Evolutionary conservation across 805 yeast genomes (phyloP).

Genomic region (Metschnikowia henanensis): DNA sequence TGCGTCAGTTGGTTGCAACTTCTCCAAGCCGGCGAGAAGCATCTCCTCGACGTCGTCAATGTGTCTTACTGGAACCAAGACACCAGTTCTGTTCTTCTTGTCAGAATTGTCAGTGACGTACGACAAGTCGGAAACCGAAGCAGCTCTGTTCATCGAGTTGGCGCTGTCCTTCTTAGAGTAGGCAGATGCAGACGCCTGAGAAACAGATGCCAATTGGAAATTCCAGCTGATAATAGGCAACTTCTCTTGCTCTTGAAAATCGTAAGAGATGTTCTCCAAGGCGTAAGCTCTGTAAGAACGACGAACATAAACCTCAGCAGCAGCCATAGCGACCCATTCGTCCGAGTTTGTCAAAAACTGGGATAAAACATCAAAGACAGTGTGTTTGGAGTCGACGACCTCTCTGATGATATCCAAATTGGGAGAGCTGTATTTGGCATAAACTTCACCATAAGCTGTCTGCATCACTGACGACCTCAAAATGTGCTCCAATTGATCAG

Average conservation of each 20-base stretch:
- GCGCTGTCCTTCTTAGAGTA: slow-evolving; percentile 46
- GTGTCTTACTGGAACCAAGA: slow-evolving; percentile 76
- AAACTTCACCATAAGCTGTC: slow-evolving; percentile 82
- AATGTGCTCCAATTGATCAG: slow-evolving; percentile 96
- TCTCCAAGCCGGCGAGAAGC: slow-evolving; percentile 71
- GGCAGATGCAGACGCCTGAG: slow-evolving; percentile 73
- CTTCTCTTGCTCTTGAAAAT: slow-evolving; percentile 41
- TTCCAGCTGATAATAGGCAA: slow-evolving; percentile 83
- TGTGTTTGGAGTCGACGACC: slow-evolving; percentile 93
- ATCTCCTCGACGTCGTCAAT: slow-evolving; percentile 90
- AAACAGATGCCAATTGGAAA: slow-evolving; percentile 77
- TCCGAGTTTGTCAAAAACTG: slow-evolving; percentile 86
- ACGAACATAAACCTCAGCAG: slow-evolving; percentile 94
- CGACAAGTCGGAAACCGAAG: slow-evolving; percentile 89
- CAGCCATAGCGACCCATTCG: slow-evolving; percentile 90
- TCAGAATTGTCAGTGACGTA: slow-evolving; percentile 75
- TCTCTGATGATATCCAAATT: slow-evolving; percentile 78
- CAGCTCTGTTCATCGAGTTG: slow-evolving; percentile 68
- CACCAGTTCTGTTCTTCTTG: slow-evolving; percentile 79
- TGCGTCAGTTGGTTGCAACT: slow-evolving; percentile 52
- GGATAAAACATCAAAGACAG: slow-evolving; percentile 92
- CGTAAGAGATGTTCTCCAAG: slow-evolving; percentile 72
- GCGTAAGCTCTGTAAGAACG: slow-evolving; percentile 97
- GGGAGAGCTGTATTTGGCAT: slow-evolving; percentile 78
- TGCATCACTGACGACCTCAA: slow-evolving; percentile 88